Conservation (phyloP, 2,329 filamentous ascomycete species). For the Epichloe glyceriae region DNA sequence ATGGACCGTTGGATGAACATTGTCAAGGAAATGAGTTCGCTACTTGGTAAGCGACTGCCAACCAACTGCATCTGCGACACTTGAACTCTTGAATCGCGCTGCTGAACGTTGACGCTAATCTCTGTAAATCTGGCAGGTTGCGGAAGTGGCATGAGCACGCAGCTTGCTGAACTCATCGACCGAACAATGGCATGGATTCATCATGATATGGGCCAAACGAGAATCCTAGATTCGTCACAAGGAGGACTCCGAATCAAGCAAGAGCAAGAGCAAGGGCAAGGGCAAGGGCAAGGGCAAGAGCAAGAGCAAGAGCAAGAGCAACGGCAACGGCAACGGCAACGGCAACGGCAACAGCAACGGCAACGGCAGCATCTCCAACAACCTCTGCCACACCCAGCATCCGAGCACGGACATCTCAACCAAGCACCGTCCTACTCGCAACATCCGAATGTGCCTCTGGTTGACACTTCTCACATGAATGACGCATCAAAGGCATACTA, state of each 20-base stretch:
- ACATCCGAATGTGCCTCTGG: slow-evolving; percentile 9
- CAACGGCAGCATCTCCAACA: slow-evolving; percentile 14
- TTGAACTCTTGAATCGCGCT: neutral
- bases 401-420: slow-evolving; percentile 21
- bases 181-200: slow-evolving; percentile 40
- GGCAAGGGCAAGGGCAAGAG: no score
- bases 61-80: neutral
- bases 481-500: slow-evolving; percentile 19
- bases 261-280: slow-evolving; percentile 12
- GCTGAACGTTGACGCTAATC: slow-evolving; percentile 4
- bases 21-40: slow-evolving; percentile 49
- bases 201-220: slow-evolving; percentile 30
- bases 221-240: slow-evolving; percentile 9
- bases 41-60: slow-evolving; percentile 41
- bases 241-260: slow-evolving; percentile 22
- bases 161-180: slow-evolving; percentile 35
- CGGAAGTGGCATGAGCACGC: slow-evolving; percentile 28
- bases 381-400: slow-evolving; percentile 17
- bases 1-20: slow-evolving; percentile 60
- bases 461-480: slow-evolving; percentile 9
- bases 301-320: slow-evolving; percentile 14
- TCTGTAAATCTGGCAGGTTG: slow-evolving; percentile 23
- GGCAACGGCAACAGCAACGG: no score
- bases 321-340: no score
- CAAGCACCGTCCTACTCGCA: slow-evolving; percentile 11